Evolutionary conservation across 768 basidiomycete species (phyloP).

Genomic region (Mycena amicta): DNA sequence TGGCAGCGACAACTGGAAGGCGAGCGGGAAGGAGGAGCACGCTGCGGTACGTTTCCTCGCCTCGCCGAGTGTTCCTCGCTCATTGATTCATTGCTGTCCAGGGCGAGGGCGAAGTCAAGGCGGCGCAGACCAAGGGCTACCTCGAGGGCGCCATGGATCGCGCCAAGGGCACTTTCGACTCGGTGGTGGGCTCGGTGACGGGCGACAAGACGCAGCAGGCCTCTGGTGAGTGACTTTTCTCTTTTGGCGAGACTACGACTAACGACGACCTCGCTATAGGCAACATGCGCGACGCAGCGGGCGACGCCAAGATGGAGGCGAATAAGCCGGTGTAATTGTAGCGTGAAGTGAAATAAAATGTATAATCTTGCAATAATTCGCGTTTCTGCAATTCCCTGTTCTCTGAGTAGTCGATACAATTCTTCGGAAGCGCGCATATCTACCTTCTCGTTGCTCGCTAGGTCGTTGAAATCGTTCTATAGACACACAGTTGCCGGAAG

Average conservation of each 20-base stretch:
- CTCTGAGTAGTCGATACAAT: too few species aligned
- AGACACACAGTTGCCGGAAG: too few species aligned
- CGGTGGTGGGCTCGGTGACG: slow-evolving; percentile 36
- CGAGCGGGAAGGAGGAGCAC: slow-evolving; percentile 40
- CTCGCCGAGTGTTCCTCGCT: neutral
- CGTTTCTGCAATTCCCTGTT: too few species aligned
- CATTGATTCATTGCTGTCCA: neutral
- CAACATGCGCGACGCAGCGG: slow-evolving; percentile 6
- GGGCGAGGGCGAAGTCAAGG: slow-evolving; percentile 36
- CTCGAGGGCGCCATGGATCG: slow-evolving; percentile 38
- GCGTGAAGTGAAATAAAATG: too few species aligned
- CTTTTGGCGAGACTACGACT: neutral
- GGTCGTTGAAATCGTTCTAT: too few species aligned
- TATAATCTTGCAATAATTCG: too few species aligned
- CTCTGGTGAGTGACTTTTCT: slow-evolving; percentile 27
- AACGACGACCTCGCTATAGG: neutral
- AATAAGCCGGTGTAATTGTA: slow-evolving; percentile 4
- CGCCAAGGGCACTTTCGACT: slow-evolving; percentile 34
- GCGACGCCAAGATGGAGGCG: slow-evolving; percentile 9
- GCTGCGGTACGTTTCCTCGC: slow-evolving; percentile 19
- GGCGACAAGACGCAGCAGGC: slow-evolving; percentile 40
- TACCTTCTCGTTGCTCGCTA: too few species aligned
- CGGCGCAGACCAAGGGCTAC: slow-evolving; percentile 38
- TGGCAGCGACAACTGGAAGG: slow-evolving; percentile 35
- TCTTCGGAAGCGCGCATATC: too few species aligned